These are phyloP conservation scores for Alnus glutinosa DNA, from an alignment of 306 rosid genomes.

Conservation along the genomic window DNA sequence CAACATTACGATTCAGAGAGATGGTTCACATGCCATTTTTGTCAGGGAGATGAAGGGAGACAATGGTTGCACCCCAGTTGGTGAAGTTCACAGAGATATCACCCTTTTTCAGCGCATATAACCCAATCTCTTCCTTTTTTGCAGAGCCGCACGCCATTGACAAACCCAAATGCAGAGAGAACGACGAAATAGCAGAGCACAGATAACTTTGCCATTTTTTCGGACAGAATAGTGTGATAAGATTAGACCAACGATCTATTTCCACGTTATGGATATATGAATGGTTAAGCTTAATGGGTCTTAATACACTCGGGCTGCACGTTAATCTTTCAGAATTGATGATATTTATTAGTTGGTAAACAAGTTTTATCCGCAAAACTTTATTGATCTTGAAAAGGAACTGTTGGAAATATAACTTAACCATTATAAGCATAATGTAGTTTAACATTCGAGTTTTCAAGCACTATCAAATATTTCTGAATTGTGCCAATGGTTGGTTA, in stretches of 20 bases:
- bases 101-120: slow-evolving; percentile 48
- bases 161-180: slow-evolving; percentile 37
- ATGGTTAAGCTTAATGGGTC: background rate
- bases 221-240: background rate
- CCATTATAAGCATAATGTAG: too few relatives aligned
- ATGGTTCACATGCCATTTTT: slow-evolving; percentile 38
- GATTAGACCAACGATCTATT: too few relatives aligned
- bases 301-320: background rate
- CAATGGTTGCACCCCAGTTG: slow-evolving; percentile 64
- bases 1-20: background rate
- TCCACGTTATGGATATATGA: background rate
- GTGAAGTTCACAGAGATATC: slow-evolving; percentile 45
- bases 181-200: slow-evolving; percentile 34
- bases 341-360: too few relatives aligned
- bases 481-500: too few relatives aligned
- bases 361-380: too few relatives aligned
- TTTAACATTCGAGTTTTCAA: too few relatives aligned
- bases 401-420: too few relatives aligned
- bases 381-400: too few relatives aligned
- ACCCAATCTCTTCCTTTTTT: slow-evolving; percentile 21
- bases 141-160: slow-evolving; percentile 19
- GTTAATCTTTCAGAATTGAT: too few relatives aligned
- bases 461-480: too few relatives aligned
- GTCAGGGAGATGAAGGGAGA: slow-evolving; percentile 52
- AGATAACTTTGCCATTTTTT: slow-evolving; percentile 34